Percentiles rank a stretch among this genome's conserved stretches.
phyloP scores from a whole-genome alignment of 176 grass and related monocot species.

The Neostapfia colusana region DNA sequence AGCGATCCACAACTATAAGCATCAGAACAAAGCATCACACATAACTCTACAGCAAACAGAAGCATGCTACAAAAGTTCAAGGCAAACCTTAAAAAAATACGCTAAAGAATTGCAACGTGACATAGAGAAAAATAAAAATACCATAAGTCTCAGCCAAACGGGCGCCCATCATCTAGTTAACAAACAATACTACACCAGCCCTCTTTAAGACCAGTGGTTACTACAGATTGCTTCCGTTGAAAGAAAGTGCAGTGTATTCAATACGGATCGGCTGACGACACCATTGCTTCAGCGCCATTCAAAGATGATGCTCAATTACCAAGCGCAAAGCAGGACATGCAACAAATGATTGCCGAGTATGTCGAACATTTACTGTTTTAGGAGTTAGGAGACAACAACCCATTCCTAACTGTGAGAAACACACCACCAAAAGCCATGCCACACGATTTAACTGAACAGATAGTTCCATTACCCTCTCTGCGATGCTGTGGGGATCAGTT shows the following conservation, averaged over 20 bases:
- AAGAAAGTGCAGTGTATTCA: slow-evolving; percentile 28
- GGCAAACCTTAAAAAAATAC: not conserved
- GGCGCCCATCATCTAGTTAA: not conserved
- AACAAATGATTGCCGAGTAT: not conserved
- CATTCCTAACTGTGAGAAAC: not conserved
- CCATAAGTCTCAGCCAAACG: slow-evolving; percentile 2
- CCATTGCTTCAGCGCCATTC: not conserved
- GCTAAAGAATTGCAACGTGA: not conserved
- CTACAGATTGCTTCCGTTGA: slow-evolving; percentile 14
- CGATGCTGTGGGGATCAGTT: slow-evolving; percentile 96
- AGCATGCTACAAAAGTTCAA: slow-evolving; percentile 24
- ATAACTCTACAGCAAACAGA: not conserved
- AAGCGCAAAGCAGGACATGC: not conserved
- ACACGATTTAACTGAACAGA: not conserved
- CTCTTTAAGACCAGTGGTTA: not conserved
- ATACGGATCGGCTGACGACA: not conserved
- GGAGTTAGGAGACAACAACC: not conserved
- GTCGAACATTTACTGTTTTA: not conserved
- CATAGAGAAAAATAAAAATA: not conserved
- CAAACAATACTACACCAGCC: not conserved
- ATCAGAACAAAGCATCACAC: not conserved
- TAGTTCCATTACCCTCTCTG: slow-evolving; percentile 65
- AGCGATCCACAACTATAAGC: not conserved
- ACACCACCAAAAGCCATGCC: not conserved
- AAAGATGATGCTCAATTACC: not conserved